Percentiles rank a stretch among this genome's conserved stretches.
Evolutionary conservation across 176 grass and related monocot genomes (phyloP).

Genomic region (Triticum turgidum): DNA sequence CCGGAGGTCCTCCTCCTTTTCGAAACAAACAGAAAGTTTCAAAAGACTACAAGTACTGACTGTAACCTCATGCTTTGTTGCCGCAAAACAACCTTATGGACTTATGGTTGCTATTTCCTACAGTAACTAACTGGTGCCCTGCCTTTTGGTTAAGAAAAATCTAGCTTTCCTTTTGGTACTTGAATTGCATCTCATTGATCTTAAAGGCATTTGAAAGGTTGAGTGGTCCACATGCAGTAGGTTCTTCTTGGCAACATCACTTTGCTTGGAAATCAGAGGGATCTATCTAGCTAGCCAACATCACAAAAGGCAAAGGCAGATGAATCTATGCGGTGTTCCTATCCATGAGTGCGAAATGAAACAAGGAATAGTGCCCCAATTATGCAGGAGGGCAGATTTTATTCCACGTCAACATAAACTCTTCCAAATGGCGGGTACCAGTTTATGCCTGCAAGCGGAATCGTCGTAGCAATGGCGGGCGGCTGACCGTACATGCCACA

Average conservation of each 20-base stretch:
- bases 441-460: too few species aligned
- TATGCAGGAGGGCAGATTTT: neutral
- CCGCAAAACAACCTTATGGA: constrained; percentile 10
- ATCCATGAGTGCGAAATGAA: neutral
- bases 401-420: too few species aligned
- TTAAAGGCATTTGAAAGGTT: neutral
- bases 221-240: neutral
- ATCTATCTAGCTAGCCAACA: neutral
- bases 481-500: too few species aligned
- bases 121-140: neutral
- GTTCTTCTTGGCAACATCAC: neutral
- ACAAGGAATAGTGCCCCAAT: neutral
- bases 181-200: neutral
- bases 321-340: neutral
- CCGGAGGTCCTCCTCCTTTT: too few species aligned
- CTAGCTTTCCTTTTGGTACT: neutral
- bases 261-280: constrained; percentile 7
- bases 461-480: too few species aligned
- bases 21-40: too few species aligned
- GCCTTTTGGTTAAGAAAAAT: neutral
- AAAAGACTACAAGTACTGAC: neutral
- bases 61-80: neutral
- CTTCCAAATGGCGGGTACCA: too few species aligned
- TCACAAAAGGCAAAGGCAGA: neutral
- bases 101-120: too few species aligned